Conservation (phyloP, 2,329 filamentous ascomycete genomes). For the Tympanopsis confertula region DNA sequence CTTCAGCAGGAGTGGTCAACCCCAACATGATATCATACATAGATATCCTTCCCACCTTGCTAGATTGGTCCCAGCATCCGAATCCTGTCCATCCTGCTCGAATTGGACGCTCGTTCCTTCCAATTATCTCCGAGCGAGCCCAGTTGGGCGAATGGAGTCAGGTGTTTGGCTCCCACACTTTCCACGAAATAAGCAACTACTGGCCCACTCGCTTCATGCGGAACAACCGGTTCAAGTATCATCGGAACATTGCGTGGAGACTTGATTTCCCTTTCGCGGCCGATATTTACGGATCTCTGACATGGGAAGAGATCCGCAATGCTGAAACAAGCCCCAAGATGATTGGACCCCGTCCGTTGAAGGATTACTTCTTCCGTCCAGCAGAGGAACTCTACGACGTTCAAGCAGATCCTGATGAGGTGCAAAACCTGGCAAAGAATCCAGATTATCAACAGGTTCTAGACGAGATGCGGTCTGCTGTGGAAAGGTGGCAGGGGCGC, state of each 20-base stretch:
- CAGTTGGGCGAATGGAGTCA: slow-evolving; percentile 14
- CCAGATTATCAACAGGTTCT: slow-evolving; percentile 16
- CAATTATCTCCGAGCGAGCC: slow-evolving; percentile 13
- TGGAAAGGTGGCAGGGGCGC: slow-evolving; percentile 15
- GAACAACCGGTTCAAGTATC: slow-evolving; percentile 31
- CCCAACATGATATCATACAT: slow-evolving; percentile 30
- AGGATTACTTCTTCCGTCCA: slow-evolving; percentile 27
- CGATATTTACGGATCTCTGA: slow-evolving; percentile 29
- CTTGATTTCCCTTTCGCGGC: slow-evolving; percentile 35
- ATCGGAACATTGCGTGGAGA: slow-evolving; percentile 34
- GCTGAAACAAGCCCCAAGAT: slow-evolving; percentile 10
- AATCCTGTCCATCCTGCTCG: slow-evolving; percentile 7
- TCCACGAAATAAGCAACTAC: slow-evolving; percentile 36
- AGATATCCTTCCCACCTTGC: slow-evolving; percentile 30
- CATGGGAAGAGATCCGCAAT: slow-evolving; percentile 31
- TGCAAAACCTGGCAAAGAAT: slow-evolving; percentile 28
- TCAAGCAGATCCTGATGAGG: slow-evolving; percentile 28
- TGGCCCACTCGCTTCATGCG: slow-evolving; percentile 35
- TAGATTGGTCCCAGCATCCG: slow-evolving; percentile 20
- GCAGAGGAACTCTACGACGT: slow-evolving; percentile 34
- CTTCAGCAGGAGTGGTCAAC: slow-evolving; percentile 16
- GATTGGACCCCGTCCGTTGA: slow-evolving; percentile 25
- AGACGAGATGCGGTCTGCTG: slow-evolving; percentile 12
- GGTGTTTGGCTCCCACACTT: slow-evolving; percentile 37
- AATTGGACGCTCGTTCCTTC: slow-evolving; percentile 23